phyloP scores from a whole-genome alignment of 495 filamentous ascomycete genomes.

The Annulohypoxylon maeteangense region DNA sequence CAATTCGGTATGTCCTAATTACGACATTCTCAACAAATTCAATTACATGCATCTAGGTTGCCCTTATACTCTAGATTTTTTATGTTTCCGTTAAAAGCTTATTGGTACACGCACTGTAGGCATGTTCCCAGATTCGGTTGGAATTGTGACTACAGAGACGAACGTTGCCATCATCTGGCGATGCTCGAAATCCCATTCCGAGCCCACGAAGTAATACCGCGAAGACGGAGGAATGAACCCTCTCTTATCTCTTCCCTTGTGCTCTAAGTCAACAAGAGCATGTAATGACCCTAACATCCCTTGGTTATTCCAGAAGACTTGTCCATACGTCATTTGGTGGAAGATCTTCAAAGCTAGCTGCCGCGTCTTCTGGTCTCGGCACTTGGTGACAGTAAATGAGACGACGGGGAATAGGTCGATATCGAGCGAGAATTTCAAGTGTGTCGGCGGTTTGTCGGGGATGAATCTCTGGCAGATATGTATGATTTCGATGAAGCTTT shows the following conservation, averaged over 20 bases:
- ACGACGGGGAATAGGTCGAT: conserved; percentile 39
- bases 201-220: conserved; percentile 36
- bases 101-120: conserved; percentile 25
- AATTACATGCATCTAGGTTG: neutral
- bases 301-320: conserved; percentile 39
- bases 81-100: neutral
- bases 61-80: neutral
- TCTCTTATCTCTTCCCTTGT: conserved; percentile 29
- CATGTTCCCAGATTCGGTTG: conserved; percentile 24
- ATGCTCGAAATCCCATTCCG: conserved; percentile 35
- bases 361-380: conserved; percentile 35
- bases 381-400: conserved; percentile 35
- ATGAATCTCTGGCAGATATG: conserved; percentile 28
- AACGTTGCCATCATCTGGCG: conserved; percentile 37
- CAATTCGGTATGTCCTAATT: neutral
- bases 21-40: neutral
- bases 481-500: conserved; percentile 33
- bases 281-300: conserved; percentile 33
- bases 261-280: conserved; percentile 34
- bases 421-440: conserved; percentile 35
- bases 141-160: conserved; percentile 14
- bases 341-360: conserved; percentile 30
- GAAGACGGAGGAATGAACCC: conserved; percentile 37
- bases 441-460: conserved; percentile 16
- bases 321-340: conserved; percentile 27